Percentiles rank a stretch among this genome's conserved stretches.
Evolutionary conservation across 805 yeast genomes (phyloP).

Genomic region (Saturnispora gosingensis): DNA sequence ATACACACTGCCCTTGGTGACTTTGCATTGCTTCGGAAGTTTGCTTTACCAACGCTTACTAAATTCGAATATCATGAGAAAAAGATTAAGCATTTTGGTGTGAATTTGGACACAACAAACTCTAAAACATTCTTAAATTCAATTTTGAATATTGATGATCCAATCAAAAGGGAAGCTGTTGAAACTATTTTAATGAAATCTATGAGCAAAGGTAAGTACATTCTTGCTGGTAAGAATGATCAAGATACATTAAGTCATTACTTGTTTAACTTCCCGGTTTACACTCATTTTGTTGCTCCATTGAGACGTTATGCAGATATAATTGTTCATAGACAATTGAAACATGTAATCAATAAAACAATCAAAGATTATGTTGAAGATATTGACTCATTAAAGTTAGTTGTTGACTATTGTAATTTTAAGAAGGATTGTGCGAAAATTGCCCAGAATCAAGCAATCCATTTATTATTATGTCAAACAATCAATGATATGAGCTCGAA

Average conservation of each 20-base stretch:
- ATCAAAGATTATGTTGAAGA: slow-evolving; percentile 40
- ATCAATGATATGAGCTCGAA: slow-evolving; percentile 62
- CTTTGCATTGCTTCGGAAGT: slow-evolving; percentile 76
- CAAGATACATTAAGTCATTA: slow-evolving; percentile 73
- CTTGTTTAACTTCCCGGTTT: slow-evolving; percentile 71
- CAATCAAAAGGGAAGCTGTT: slow-evolving; percentile 56
- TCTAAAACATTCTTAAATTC: slow-evolving; percentile 67
- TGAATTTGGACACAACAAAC: slow-evolving; percentile 62
- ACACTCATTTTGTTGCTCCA: slow-evolving; percentile 92
- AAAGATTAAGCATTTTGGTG: slow-evolving; percentile 57
- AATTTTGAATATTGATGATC: slow-evolving; percentile 53
- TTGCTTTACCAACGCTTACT: slow-evolving; percentile 71
- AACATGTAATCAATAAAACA: slow-evolving; percentile 42
- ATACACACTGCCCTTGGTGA: slow-evolving; percentile 71
- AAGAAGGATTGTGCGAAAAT: slow-evolving; percentile 88
- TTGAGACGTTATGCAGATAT: slow-evolving; percentile 86
- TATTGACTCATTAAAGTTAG: slow-evolving; percentile 62
- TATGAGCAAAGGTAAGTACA: slow-evolving; percentile 78
- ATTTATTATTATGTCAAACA: slow-evolving; percentile 72
- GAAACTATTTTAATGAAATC: slow-evolving; percentile 76
- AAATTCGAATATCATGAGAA: slow-evolving; percentile 72
- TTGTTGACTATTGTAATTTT: slow-evolving; percentile 90
- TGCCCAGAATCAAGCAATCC: slow-evolving; percentile 94
- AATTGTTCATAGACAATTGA: slow-evolving; percentile 87
- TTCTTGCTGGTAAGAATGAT: slow-evolving; percentile 80